Evolutionary conservation across 2,329 filamentous ascomycete species (phyloP).

Genomic region (Xylariaceae sp.): DNA sequence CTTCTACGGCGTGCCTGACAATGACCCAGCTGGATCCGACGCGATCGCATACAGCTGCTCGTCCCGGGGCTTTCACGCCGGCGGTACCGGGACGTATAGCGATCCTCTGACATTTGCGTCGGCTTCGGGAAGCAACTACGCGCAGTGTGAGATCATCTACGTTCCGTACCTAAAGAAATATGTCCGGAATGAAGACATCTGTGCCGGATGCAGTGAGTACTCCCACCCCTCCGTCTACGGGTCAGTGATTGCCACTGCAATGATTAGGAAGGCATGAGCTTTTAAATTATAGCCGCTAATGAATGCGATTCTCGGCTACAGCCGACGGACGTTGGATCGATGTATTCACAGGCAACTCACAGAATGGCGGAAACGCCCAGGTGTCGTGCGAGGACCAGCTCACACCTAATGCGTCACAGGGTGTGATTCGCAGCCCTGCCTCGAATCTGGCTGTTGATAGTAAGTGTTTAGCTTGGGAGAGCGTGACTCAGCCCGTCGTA

Average conservation of each 20-base stretch:
- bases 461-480: slow-evolving; percentile 28
- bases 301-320: slow-evolving; percentile 6
- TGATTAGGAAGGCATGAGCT: neutral
- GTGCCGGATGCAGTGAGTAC: slow-evolving; percentile 33
- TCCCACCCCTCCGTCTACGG: too few relatives aligned
- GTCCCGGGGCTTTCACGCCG: slow-evolving; percentile 43
- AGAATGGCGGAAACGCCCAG: slow-evolving; percentile 42
- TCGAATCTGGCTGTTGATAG: slow-evolving; percentile 41
- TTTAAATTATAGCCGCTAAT: too few relatives aligned
- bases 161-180: slow-evolving; percentile 52
- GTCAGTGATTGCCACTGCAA: too few relatives aligned
- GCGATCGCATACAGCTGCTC: slow-evolving; percentile 46
- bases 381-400: slow-evolving; percentile 45
- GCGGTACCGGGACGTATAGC: slow-evolving; percentile 49
- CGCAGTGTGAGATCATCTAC: slow-evolving; percentile 51
- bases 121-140: slow-evolving; percentile 46
- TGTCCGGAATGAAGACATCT: slow-evolving; percentile 40
- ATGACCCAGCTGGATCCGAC: slow-evolving; percentile 43
- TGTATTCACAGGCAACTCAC: slow-evolving; percentile 46
- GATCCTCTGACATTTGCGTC: slow-evolving; percentile 52
- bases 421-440: slow-evolving; percentile 41
- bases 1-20: slow-evolving; percentile 50
- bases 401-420: slow-evolving; percentile 38
- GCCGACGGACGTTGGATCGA: slow-evolving; percentile 45
- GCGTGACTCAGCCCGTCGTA: too few relatives aligned